Evolutionary conservation across 2,329 filamentous ascomycete genomes (phyloP).

Genomic region (Cladosporium sp.): DNA sequence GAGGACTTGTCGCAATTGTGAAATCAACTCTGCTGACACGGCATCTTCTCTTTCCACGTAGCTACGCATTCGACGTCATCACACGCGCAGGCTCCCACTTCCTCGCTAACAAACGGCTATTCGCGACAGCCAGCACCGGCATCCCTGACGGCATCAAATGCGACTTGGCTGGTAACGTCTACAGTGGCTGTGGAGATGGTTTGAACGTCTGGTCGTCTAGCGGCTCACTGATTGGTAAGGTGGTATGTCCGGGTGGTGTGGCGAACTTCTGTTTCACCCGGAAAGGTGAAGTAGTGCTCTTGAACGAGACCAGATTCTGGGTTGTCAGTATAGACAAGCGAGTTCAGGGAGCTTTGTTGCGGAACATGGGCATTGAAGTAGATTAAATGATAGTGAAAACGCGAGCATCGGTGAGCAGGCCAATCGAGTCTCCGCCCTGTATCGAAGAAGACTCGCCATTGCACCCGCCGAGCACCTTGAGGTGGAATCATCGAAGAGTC

Average conservation of each 20-base stretch:
- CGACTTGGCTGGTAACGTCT: constrained; percentile 53
- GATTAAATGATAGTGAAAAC: neutral
- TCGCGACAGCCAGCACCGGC: constrained; percentile 32
- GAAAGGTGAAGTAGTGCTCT: constrained; percentile 10
- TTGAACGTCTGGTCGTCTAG: constrained; percentile 51
- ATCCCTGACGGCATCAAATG: constrained; percentile 58
- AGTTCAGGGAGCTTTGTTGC: constrained; percentile 24
- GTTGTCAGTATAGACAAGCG: constrained; percentile 18
- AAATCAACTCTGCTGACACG: neutral
- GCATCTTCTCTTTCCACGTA: neutral
- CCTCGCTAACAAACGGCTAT: constrained; percentile 24
- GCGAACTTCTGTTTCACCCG: constrained; percentile 25
- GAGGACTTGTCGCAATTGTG: neutral
- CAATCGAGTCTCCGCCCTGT: no score
- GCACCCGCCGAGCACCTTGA: no score
- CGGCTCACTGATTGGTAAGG: constrained; percentile 53
- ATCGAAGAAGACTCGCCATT: no score
- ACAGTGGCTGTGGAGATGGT: constrained; percentile 52
- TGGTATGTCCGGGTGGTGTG: constrained; percentile 44
- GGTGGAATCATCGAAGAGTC: no score
- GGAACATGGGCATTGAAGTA: constrained; percentile 25
- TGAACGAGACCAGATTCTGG: constrained; percentile 26
- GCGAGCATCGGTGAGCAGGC: no score
- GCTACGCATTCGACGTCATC: constrained; percentile 28
- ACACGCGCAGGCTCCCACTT: constrained; percentile 14